A percentile compares a stretch with the other conserved stretches of the same genome.
Evolutionary conservation across 2,329 filamentous ascomycete genomes (phyloP).

Genomic region (Pezicula radicicola): DNA sequence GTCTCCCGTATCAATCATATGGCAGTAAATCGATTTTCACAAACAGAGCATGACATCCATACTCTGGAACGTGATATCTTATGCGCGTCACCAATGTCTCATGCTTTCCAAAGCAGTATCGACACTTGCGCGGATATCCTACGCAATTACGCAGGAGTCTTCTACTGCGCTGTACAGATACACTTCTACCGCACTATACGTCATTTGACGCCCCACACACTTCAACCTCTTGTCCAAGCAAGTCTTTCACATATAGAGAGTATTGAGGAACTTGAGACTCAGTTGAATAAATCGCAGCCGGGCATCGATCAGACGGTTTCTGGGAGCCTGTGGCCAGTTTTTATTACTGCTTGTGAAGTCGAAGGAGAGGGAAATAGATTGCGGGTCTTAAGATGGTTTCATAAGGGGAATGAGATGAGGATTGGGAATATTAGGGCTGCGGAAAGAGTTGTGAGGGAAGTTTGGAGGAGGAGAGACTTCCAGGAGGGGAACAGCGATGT

Average conservation of each 20-base stretch:
- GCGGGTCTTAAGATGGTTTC: neutral
- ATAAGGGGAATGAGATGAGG: neutral
- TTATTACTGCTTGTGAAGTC: conserved; percentile 3
- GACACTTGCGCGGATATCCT: no score
- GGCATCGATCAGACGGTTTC: conserved; percentile 4
- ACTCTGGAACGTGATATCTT: neutral
- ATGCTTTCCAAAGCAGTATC: no score
- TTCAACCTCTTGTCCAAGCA: neutral
- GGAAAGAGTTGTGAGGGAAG: conserved; percentile 1
- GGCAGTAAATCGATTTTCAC: neutral
- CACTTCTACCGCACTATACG: conserved; percentile 1
- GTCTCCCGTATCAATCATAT: neutral
- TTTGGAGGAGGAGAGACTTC: conserved; percentile 6
- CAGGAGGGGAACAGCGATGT: neutral
- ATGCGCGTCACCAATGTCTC: neutral
- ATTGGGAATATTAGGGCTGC: conserved; percentile 3
- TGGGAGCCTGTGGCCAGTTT: conserved; percentile 12
- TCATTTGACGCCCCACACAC: neutral
- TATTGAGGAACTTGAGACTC: neutral
- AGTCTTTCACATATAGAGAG: neutral
- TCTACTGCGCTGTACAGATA: neutral
- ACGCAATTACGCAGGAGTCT: neutral
- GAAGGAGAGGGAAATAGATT: neutral
- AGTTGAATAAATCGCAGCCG: no score
- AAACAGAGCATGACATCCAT: neutral